Evolutionary conservation across 495 filamentous ascomycete species (phyloP).

Genomic region (Podospora pseudopauciseta): DNA sequence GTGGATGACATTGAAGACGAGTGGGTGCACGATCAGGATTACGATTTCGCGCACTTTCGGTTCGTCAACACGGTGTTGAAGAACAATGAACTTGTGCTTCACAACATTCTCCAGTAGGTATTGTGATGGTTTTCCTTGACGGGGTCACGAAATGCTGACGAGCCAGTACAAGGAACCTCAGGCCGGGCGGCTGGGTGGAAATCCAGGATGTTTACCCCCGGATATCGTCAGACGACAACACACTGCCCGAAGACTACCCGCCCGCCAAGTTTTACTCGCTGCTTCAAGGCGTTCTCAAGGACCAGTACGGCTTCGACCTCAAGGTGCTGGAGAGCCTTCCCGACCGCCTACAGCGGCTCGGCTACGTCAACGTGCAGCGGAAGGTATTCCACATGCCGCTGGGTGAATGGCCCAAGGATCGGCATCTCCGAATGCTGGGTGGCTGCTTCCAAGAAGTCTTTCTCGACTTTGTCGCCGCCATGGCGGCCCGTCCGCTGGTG

Average conservation of each 20-base stretch:
- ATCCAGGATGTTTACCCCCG: constrained; percentile 54
- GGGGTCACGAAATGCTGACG: neutral
- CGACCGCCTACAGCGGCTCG: constrained; percentile 37
- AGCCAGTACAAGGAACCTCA: constrained; percentile 46
- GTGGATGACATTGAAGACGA: constrained; percentile 58
- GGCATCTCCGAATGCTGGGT: constrained; percentile 56
- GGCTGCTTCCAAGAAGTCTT: constrained; percentile 47
- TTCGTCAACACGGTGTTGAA: constrained; percentile 45
- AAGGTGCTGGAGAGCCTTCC: constrained; percentile 39
- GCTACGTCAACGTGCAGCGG: constrained; percentile 54
- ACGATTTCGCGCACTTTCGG: constrained; percentile 52
- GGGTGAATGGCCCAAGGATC: constrained; percentile 58
- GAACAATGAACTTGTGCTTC: constrained; percentile 40
- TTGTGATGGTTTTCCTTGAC: constrained; percentile 13
- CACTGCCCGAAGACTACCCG: constrained; percentile 44
- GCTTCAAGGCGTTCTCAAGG: constrained; percentile 25
- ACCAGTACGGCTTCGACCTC: constrained; percentile 45
- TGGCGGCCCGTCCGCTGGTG: constrained; percentile 54
- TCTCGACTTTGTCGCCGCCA: constrained; percentile 51
- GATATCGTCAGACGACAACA: constrained; percentile 51
- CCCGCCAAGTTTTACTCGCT: constrained; percentile 40
- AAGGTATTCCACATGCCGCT: constrained; percentile 55
- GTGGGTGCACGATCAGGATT: constrained; percentile 49
- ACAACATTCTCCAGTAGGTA: constrained; percentile 34
- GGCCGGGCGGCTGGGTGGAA: constrained; percentile 63